Percentiles rank a stretch among this genome's conserved stretches.
Conservation (phyloP, 2,329 filamentous ascomycete species). For the Talaromyces sp. region DNA sequence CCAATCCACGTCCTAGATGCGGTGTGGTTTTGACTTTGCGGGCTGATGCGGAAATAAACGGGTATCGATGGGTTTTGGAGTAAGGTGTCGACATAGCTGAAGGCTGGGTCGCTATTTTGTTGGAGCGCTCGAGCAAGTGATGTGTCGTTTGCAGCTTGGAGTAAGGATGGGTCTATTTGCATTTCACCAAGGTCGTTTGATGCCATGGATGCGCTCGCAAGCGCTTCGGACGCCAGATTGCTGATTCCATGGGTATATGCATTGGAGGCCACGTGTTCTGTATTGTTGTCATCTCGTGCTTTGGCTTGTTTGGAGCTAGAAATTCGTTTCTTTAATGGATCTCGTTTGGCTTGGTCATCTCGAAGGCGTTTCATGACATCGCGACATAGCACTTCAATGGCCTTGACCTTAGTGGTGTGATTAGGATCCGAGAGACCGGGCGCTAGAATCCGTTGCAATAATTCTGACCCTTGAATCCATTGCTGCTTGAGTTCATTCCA, state of each 20-base stretch:
- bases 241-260: slow-evolving; percentile 39
- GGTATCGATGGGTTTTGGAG: slow-evolving; percentile 47
- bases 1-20: slow-evolving; percentile 60
- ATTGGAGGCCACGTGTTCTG: slow-evolving; percentile 24
- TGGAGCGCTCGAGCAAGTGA: slow-evolving; percentile 38
- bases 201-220: slow-evolving; percentile 40
- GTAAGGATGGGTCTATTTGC: slow-evolving; percentile 62
- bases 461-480: slow-evolving; percentile 61
- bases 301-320: slow-evolving; percentile 23
- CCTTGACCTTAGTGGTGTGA: slow-evolving; percentile 57
- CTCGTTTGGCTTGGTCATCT: slow-evolving; percentile 61
- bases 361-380: slow-evolving; percentile 76
- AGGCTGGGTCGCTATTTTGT: slow-evolving; percentile 30
- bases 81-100: slow-evolving; percentile 38
- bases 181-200: slow-evolving; percentile 49
- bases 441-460: slow-evolving; percentile 56
- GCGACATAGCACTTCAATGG: slow-evolving; percentile 67
- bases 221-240: slow-evolving; percentile 43
- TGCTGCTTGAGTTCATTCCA: slow-evolving; percentile 67
- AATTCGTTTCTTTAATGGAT: slow-evolving; percentile 46
- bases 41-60: slow-evolving; percentile 67
- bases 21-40: slow-evolving; percentile 55
- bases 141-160: slow-evolving; percentile 55
- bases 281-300: slow-evolving; percentile 22
- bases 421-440: slow-evolving; percentile 52